These are phyloP conservation scores for Isabelozyma rhagii DNA, from an alignment of 805 yeast genomes.

Conservation along the genomic window DNA sequence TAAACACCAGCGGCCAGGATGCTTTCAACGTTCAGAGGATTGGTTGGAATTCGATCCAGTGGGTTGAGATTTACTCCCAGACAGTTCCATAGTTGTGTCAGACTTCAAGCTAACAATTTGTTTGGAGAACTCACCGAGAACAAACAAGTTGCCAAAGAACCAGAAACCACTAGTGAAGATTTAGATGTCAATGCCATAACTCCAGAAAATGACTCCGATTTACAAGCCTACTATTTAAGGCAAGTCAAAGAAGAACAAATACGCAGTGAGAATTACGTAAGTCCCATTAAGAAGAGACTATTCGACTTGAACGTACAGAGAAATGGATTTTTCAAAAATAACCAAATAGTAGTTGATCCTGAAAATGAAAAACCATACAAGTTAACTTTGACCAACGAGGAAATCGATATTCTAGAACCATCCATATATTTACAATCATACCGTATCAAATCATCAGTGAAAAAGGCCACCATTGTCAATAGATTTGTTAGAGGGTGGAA, in stretches of 20 bases:
- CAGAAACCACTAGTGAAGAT: conserved; percentile 5
- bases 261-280: conserved; percentile 52
- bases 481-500: conserved; percentile 72
- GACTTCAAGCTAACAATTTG: conserved; percentile 1
- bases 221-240: conserved; percentile 50
- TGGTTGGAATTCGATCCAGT: neutral
- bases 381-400: conserved; percentile 57
- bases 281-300: conserved; percentile 68
- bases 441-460: conserved; percentile 83
- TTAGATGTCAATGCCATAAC: conserved; percentile 13
- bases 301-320: conserved; percentile 58
- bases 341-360: conserved; percentile 42
- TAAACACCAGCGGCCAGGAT: neutral
- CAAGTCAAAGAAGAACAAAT: conserved; percentile 44
- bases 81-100: neutral
- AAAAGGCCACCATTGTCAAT: conserved; percentile 78
- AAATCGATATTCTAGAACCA: conserved; percentile 81
- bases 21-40: neutral
- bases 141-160: conserved; percentile 1
- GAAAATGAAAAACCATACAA: conserved; percentile 48
- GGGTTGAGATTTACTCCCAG: neutral
- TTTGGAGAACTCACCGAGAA: conserved; percentile 9
- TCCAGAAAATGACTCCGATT: conserved; percentile 30
- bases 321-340: conserved; percentile 69
- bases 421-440: conserved; percentile 76